Base-by-base conservation (phyloP, 2,329 filamentous ascomycete genomes). In the Pseudogymnoascus verrucosus region DNA sequence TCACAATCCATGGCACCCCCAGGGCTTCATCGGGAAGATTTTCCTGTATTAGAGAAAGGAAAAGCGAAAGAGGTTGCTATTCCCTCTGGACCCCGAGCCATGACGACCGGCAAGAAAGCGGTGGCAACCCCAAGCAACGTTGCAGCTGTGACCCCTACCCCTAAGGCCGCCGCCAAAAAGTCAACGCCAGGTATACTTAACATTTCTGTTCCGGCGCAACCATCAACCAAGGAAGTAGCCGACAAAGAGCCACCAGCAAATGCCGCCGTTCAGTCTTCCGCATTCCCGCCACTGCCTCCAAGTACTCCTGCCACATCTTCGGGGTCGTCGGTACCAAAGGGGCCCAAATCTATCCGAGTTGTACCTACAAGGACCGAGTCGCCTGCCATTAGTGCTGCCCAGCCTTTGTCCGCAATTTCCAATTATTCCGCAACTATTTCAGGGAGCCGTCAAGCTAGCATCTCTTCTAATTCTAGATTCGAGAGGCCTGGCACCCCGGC, bases 401-500 rank as follows among this genome's bases (percentile, higher is more conserved):
- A 72, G 21, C 72, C 73, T 21, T 69, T 69, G 5, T 73, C 73
- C 21, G 68, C 71, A 16, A 71, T 73, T 31, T 71, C 77, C 61
- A 65, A 75, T 14, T 72, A 76, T 31, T 68, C 78, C 57, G 72
- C 75, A 21, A 70, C 71, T 5, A 78, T 78, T 62, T 69, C 79
- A 14, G 74, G 78, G 6, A 81, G 80, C 19, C 76, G 82, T 26
- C 79, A 84, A 69, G 77, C 79, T 5, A 83, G 78, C 65, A 76
- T 81, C 47, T 77, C 77, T 26, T 83, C 78, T 12, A 75, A 79
- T 44, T 77, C 71, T 23, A 70, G 70, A 62, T 65, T 73, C 36
- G 76, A 88, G 64, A 79, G 83, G 5, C 89, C 90, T n/a, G 86
- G 85, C 28, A 92, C 89, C 0, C 89, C 90, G 0, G 83, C 78